Evolutionary conservation across 2,329 filamentous ascomycete species (phyloP), one percentile per base, ranked within the genome.

Genomic region (Ophiostoma himal-ulmi): DNA sequence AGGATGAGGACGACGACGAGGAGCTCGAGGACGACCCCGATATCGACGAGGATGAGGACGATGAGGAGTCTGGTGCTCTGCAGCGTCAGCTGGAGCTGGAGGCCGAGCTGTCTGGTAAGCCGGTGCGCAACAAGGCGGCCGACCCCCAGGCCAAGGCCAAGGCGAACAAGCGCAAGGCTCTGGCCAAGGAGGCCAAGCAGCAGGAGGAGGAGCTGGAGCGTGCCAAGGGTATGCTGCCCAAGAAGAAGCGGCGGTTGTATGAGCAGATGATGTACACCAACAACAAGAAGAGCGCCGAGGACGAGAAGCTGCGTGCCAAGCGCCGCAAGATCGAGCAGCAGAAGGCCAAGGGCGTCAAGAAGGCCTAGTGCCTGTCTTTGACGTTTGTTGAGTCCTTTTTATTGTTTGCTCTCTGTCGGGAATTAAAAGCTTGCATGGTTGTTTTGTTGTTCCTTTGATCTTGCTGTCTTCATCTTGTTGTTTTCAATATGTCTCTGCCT

Each of bases 251-350:
- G 77, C 97, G 97, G 88, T 83, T 97, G 77, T 91, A 94, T 75
- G 95, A 98, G 84, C 95, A 97, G 84, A 99, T 99, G 92, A 86
- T 93, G 78, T 96, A 96, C 81, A 93, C 89, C 73, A 97, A 97
- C 81, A 94, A 90, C 82, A 94, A 95, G 86, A 92, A 93, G 84
- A 94, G 94, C 75, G 91, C 89, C 36, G 93, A 97, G 82, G 92
- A 94, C 67, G 91, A 94, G 83, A 91, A 90, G 82, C 82, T 99
- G 79, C 87, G 94, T 75, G 86, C 85, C 71, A 99, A 99, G 90
- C 89, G 92, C 81, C 91, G 95, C 82, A 96, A 89, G 86, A 80
- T 97, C 73, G 95, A 98, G 82, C 93, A 83, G 79, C 80, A 85
- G 79, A 79, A 80, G 78, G 80, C 77, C 71, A 83, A 85, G 52